Evolutionary conservation across 2,329 filamentous ascomycete species (phyloP).

Genomic region (Aschersonia sp.): DNA sequence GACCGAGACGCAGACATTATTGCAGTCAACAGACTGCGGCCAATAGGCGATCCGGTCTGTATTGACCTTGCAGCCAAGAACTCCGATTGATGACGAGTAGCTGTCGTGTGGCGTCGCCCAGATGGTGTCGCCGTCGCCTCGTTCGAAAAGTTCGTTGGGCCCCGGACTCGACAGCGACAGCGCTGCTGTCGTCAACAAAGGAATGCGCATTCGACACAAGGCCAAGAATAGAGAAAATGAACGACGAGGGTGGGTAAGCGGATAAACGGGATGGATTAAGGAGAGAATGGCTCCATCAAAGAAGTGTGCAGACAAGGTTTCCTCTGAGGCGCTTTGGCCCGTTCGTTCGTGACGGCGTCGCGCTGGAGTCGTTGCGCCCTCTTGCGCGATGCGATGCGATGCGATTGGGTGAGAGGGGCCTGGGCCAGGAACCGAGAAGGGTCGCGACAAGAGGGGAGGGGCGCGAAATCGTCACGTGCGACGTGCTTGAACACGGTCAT

Average conservation of each 20-base stretch:
- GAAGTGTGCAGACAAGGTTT: too few relatives aligned
- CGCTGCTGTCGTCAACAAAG: neutral
- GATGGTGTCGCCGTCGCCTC: conserved; percentile 9
- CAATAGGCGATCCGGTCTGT: conserved; percentile 48
- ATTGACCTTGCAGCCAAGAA: conserved; percentile 46
- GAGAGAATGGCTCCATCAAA: too few relatives aligned
- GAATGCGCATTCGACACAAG: neutral
- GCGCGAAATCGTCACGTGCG: too few relatives aligned
- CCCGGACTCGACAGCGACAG: neutral
- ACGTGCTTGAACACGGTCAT: too few relatives aligned
- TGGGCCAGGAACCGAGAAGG: neutral
- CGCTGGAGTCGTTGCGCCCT: neutral
- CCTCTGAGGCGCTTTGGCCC: too few relatives aligned
- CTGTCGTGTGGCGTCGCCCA: conserved; percentile 38
- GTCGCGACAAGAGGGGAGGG: neutral
- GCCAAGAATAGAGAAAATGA: too few relatives aligned
- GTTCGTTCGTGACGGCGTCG: too few relatives aligned
- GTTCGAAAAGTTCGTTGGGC: neutral
- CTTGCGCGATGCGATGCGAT: neutral
- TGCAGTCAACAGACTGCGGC: conserved; percentile 38
- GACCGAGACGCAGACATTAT: conserved; percentile 40
- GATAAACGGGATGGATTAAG: too few relatives aligned
- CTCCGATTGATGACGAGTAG: conserved; percentile 43
- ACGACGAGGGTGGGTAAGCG: too few relatives aligned
- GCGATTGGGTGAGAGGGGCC: neutral